phyloP scores from a whole-genome alignment of 805 yeast species.

The Wickerhamomyces sydowiorum region DNA sequence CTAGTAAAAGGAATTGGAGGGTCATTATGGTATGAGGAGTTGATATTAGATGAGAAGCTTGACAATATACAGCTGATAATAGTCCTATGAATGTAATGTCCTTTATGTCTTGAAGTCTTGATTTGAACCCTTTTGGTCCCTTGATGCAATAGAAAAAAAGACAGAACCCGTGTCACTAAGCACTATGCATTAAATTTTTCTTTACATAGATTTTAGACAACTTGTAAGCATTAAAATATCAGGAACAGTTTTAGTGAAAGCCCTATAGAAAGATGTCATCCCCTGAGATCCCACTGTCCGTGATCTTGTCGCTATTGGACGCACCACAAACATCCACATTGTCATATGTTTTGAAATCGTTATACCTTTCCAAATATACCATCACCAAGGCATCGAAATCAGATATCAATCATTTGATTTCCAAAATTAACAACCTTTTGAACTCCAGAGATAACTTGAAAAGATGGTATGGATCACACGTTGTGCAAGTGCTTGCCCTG shows the following conservation, averaged over 20 bases:
- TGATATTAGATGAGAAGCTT: too few species aligned
- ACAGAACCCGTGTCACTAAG: too few species aligned
- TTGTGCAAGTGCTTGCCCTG: conserved; percentile 20
- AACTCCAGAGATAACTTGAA: conserved; percentile 27
- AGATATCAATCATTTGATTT: conserved; percentile 45
- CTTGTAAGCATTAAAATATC: too few species aligned
- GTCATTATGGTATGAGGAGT: too few species aligned
- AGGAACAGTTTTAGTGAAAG: neutral
- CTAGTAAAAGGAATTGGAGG: too few species aligned
- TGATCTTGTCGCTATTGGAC: conserved; percentile 15
- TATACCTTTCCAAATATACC: conserved; percentile 18
- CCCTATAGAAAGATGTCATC: conserved; percentile 5
- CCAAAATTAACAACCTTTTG: conserved; percentile 25
- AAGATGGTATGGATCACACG: conserved; percentile 31
- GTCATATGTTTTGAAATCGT: conserved; percentile 17
- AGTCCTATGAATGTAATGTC: too few species aligned
- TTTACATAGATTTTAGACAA: too few species aligned
- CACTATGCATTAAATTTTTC: too few species aligned
- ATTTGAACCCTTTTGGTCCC: too few species aligned
- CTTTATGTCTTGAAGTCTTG: too few species aligned
- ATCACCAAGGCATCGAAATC: conserved; percentile 40
- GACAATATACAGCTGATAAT: too few species aligned
- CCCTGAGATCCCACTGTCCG: conserved; percentile 21
- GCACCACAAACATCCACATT: conserved; percentile 12
- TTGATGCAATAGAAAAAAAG: too few species aligned